Evolutionary conservation across 2,329 filamentous ascomycete species (phyloP).

Genomic region (Pochonia chlamydosporia): DNA sequence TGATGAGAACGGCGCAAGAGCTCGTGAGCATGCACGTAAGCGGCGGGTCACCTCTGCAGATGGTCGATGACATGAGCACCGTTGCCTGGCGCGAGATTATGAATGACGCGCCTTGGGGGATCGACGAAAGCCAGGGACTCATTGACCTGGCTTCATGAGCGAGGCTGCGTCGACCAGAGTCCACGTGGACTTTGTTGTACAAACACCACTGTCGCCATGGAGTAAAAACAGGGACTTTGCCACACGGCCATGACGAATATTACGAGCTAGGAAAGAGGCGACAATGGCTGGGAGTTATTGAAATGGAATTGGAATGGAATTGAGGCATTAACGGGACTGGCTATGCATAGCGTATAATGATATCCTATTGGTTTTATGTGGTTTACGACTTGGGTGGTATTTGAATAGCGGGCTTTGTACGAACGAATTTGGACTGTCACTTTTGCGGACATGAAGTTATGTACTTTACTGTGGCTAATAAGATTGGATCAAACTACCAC

Average conservation of each 20-base stretch:
- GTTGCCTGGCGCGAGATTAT: slow-evolving; percentile 15
- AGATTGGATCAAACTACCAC: not conserved
- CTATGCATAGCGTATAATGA: slow-evolving; percentile 5
- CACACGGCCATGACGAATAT: not conserved
- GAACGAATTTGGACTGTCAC: not conserved
- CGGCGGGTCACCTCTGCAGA: slow-evolving; percentile 17
- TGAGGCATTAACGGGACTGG: not conserved
- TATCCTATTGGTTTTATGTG: not conserved
- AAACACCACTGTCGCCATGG: not conserved
- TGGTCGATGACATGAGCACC: slow-evolving; percentile 12
- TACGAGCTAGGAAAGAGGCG: not conserved
- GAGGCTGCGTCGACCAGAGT: not conserved
- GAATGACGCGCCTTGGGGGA: slow-evolving; percentile 9
- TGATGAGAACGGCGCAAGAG: slow-evolving; percentile 24
- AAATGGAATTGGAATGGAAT: not conserved
- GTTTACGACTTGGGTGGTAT: not conserved
- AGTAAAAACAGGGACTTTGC: not conserved
- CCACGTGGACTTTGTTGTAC: not conserved
- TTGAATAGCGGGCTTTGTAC: not conserved
- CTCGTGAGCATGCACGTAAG: slow-evolving; percentile 24
- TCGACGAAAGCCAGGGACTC: slow-evolving; percentile 3
- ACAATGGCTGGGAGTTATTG: not conserved
- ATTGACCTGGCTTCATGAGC: slow-evolving; percentile 4
- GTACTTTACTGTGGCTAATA: not conserved
- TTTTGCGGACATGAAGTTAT: not conserved